Percentiles rank a stretch among this genome's conserved stretches.
These are phyloP conservation scores for Calocera cornea DNA, from an alignment of 768 basidiomycete genomes.

Conservation along the genomic window DNA sequence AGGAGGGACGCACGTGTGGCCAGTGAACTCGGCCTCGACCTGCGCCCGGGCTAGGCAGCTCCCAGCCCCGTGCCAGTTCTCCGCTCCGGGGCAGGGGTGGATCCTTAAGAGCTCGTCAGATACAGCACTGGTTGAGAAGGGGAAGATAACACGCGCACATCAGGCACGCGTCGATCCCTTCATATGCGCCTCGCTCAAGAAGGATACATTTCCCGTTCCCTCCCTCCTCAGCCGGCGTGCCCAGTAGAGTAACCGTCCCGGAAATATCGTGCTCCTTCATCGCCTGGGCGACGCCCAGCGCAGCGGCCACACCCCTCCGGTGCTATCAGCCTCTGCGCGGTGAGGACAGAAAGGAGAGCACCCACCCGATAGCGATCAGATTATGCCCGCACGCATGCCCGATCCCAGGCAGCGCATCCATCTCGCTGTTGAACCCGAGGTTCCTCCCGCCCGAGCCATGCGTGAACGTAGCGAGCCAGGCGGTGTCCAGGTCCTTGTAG, in stretches of 20 bases:
- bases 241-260: conserved; percentile 57
- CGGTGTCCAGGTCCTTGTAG: conserved; percentile 47
- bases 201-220: conserved; percentile 17
- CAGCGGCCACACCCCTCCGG: conserved; percentile 47
- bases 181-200: conserved; percentile 16
- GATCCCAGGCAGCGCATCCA: conserved; percentile 44
- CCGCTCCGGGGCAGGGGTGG: conserved; percentile 71
- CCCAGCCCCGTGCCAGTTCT: conserved; percentile 49
- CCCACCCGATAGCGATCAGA: conserved; percentile 49
- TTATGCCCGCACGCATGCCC: conserved; percentile 55
- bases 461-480: conserved; percentile 57
- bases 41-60: conserved; percentile 50
- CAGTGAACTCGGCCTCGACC: conserved; percentile 49
- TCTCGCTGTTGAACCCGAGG: conserved; percentile 72
- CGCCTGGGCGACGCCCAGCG: conserved; percentile 51
- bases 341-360: conserved; percentile 20
- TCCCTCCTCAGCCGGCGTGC: conserved; percentile 46
- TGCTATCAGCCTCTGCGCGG: conserved; percentile 11
- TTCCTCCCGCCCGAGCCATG: conserved; percentile 53
- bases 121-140: background rate
- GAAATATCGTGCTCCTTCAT: conserved; percentile 47
- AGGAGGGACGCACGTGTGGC: conserved; percentile 40
- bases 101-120: conserved; percentile 34
- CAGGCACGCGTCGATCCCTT: conserved; percentile 13
- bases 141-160: background rate